These are phyloP conservation scores for Irpex sp. DNA, from an alignment of 1,284 basidiomycete genomes.

Conservation along the genomic window DNA sequence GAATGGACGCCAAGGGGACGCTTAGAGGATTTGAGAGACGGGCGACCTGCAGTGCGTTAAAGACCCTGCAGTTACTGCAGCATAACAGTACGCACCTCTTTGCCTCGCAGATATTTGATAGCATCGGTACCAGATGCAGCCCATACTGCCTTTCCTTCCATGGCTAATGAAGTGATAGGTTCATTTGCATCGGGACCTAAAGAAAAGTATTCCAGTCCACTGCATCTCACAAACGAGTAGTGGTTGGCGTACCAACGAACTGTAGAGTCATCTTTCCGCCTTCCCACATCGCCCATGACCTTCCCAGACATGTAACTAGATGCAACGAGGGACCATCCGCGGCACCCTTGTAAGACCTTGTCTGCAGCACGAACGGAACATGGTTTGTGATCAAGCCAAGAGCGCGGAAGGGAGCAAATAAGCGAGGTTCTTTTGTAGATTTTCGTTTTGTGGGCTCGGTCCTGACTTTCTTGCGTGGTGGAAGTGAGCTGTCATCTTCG, in stretches of 20 bases:
- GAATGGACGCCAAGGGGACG: slow-evolving; percentile 51
- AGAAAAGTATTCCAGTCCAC: slow-evolving; percentile 2
- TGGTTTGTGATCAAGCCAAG: slow-evolving; percentile 90
- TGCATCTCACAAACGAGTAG: neutral
- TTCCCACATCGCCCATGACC: slow-evolving; percentile 96
- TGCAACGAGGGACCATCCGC: slow-evolving; percentile 78
- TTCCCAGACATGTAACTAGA: slow-evolving; percentile 85
- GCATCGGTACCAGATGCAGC: slow-evolving; percentile 66
- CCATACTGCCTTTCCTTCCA: slow-evolving; percentile 88
- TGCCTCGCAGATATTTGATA: slow-evolving; percentile 82
- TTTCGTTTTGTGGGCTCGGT: slow-evolving; percentile 22
- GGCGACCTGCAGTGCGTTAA: slow-evolving; percentile 30
- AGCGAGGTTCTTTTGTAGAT: slow-evolving; percentile 35
- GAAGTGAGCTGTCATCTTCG: slow-evolving; percentile 15
- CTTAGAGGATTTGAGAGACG: slow-evolving; percentile 60
- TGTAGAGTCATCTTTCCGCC: slow-evolving; percentile 88
- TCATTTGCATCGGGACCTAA: slow-evolving; percentile 75
- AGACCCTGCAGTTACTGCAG: slow-evolving; percentile 2
- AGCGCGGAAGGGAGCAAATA: slow-evolving; percentile 95
- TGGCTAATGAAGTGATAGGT: slow-evolving; percentile 70
- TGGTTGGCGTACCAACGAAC: slow-evolving; percentile 75
- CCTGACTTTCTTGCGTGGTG: slow-evolving; percentile 29
- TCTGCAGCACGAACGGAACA: slow-evolving; percentile 86
- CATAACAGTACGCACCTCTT: slow-evolving; percentile 53
- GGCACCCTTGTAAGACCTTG: slow-evolving; percentile 82